Conservation (phyloP, 148 eudicot genomes). For the Cornus controversa region DNA sequence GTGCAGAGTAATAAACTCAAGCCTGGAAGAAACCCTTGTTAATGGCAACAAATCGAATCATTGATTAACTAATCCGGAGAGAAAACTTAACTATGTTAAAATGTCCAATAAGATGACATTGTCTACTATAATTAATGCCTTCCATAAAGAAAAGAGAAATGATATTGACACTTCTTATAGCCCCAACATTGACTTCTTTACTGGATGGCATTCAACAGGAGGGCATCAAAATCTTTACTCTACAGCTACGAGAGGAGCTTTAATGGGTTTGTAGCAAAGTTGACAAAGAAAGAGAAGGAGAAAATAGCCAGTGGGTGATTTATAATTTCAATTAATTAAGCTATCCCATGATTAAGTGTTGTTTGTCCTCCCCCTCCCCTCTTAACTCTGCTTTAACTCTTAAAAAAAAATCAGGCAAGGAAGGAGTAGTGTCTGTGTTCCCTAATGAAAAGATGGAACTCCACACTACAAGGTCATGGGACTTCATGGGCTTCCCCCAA, state of each 20-base stretch:
- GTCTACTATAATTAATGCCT: no score
- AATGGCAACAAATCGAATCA: no score
- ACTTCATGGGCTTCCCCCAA: conserved; percentile 30
- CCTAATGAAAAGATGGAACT: conserved; percentile 1
- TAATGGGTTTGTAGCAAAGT: neutral
- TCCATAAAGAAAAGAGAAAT: no score
- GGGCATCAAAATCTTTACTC: neutral
- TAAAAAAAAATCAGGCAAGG: neutral
- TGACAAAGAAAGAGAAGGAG: neutral
- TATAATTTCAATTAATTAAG: neutral
- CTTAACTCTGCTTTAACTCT: neutral
- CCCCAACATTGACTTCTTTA: no score
- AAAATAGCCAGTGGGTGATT: neutral
- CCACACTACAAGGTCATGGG: conserved; percentile 30
- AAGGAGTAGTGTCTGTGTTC: conserved; percentile 27
- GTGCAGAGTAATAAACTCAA: no score
- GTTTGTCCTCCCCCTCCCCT: neutral
- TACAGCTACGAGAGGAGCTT: neutral
- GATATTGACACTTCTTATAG: no score
- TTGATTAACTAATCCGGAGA: no score
- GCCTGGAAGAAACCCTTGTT: no score
- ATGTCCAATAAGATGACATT: no score
- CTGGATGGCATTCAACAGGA: no score
- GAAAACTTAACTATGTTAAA: no score
- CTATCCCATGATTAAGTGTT: neutral